These are phyloP conservation scores for Stemphylium vesicarium DNA, from an alignment of 2,329 filamentous ascomycete species.

Conservation along the genomic window DNA sequence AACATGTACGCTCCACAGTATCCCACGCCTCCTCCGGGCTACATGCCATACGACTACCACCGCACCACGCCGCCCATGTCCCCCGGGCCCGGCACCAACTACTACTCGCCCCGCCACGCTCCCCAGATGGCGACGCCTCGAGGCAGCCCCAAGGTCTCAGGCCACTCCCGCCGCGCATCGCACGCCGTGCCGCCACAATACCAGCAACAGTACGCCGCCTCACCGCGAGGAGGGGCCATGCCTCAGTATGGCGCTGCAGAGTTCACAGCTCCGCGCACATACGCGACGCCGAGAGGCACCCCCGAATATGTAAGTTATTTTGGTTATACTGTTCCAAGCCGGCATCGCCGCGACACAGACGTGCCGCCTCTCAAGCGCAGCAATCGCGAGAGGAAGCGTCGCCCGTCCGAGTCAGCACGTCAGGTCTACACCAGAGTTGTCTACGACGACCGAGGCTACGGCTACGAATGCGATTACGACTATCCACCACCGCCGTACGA, in stretches of 20 bases:
- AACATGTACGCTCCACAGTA: slow-evolving; percentile 44
- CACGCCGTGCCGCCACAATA: slow-evolving; percentile 55
- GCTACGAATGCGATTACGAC: slow-evolving; percentile 56
- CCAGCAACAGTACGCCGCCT: slow-evolving; percentile 46
- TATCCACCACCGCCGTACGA: slow-evolving; percentile 57
- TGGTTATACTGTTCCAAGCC: slow-evolving; percentile 56
- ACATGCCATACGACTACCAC: slow-evolving; percentile 47
- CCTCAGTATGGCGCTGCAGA: slow-evolving; percentile 52
- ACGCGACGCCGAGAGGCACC: slow-evolving; percentile 61
- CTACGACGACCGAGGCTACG: slow-evolving; percentile 59
- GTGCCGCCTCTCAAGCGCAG: slow-evolving; percentile 49
- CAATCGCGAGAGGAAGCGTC: slow-evolving; percentile 55
- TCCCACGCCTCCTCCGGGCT: slow-evolving; percentile 45
- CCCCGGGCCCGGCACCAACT: slow-evolving; percentile 54
- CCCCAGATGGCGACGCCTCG: slow-evolving; percentile 57
- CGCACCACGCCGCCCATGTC: slow-evolving; percentile 52
- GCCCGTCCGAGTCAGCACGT: slow-evolving; percentile 59
- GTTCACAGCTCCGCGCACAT: slow-evolving; percentile 46
- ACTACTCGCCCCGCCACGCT: slow-evolving; percentile 62
- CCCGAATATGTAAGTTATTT: slow-evolving; percentile 69
- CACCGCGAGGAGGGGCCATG: slow-evolving; percentile 44
- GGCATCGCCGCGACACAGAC: slow-evolving; percentile 48
- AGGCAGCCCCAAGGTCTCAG: slow-evolving; percentile 54
- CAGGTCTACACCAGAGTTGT: slow-evolving; percentile 64
- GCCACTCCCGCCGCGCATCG: slow-evolving; percentile 64